Evolutionary conservation across 2,329 filamentous ascomycete species (phyloP), one percentile per base, ranked within the genome.

Genomic region (Exophiala sideris): DNA sequence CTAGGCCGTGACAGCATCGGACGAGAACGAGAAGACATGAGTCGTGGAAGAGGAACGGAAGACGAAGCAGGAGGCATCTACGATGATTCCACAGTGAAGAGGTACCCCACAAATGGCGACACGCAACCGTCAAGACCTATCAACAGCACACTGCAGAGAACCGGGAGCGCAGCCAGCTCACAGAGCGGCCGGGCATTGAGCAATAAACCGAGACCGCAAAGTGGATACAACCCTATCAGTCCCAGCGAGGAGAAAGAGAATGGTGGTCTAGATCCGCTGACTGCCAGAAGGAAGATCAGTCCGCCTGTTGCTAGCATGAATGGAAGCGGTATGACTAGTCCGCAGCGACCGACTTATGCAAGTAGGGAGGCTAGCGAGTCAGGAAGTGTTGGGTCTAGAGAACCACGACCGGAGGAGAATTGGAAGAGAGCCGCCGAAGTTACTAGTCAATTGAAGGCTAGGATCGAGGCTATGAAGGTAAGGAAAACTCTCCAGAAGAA

Each of bases 401-500:
- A 45, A 44, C 69, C 73, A 12, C 81, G 85, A 44, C 84, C 84
- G 1, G 84, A 86, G 14, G 94, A 99, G 75, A 97, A 91, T 69
- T 99, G 94, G 94, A 95, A 91, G 76, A 81, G 94, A 63, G 94
- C 94, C 14, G 94, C 94, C 2, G 94, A 99, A 76, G 94, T 99
- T 54, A 99, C 94, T 50, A 96, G 91, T 72, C 94, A 96, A 70
- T 73, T 99, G 66, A 99, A 97, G 77, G 91, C 92, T 48, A 84
- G 94, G 69, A 99, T 99, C 71, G 94, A 97, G 77, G 88, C 94
- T 78, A 99, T 99, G 94, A 99, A 97, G 80, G 83, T 81, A 65
- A 60, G 76, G 24, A 29, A 24, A 2, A 29, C 68, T 40, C 35
- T 51, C 16, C 33, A 10, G n/a, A 8, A 20, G 14, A 39, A 50